Evolutionary conservation across 352 stramenopile genomes (phyloP), one percentile per base, ranked within the genome.

Genomic region (Phytopythium kandeliae): DNA sequence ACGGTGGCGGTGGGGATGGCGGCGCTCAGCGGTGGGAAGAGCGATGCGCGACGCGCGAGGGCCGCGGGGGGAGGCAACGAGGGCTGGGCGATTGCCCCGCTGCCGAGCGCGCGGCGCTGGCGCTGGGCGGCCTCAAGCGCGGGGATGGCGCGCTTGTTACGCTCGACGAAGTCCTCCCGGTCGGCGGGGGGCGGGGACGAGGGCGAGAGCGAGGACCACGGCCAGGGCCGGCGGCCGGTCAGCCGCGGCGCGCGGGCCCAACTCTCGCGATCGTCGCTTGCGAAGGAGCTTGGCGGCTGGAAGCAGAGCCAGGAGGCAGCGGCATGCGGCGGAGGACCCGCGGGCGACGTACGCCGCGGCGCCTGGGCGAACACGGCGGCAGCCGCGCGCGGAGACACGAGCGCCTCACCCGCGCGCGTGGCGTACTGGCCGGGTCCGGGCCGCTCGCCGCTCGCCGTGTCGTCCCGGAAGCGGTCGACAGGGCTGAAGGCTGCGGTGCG

Each of bases 351-450:
- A 5, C 67, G 48, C 3, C 75, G 57, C 3, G 75, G 75, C 9
- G 64, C 57, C 34, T 86, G 75, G 1, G 70, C 82, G 52, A 86
- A 86, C 15, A 80, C 70, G 9, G 69, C 72, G 0, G 61, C 58
- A 11, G 58, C 48, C 2, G 67, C 46, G 4, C 70, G 65, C 37
- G 62, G 61, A 2, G 46, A 58, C 42, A 57, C 63, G 19, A 76
- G 37, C 31, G 50, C 57, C 21, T 86, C 67, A 9, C 58, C 62
- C 9, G 43, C 13, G 0, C 26, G 43, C 16, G 65, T 67, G 22
- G 76, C 48, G 53, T 86, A 86, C 54, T 86, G 67, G 0, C 72
- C 75, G 4, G 75, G 72, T 4, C 72, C 72, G 21, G 69, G 72
- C 7, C 48, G 54, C 37, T 65, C 64, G 0, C 54, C 62, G 40